Conservation (phyloP, 257 asterid genomes). For the Eustoma russellianum region DNA sequence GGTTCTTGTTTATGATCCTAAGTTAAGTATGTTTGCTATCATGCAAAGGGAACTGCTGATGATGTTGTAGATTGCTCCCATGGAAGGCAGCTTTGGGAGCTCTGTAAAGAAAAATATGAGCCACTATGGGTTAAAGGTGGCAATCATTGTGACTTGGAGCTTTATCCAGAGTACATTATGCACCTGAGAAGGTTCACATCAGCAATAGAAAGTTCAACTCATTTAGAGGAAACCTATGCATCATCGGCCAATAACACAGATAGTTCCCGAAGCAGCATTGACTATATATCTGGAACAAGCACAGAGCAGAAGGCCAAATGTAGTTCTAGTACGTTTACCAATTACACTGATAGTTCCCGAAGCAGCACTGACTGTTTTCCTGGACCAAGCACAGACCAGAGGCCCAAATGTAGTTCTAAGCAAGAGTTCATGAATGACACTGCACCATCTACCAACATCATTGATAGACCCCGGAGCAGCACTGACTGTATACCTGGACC, state of each 20-base stretch:
- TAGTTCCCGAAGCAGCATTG: slow-evolving; percentile 52
- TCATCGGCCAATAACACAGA: slow-evolving; percentile 35
- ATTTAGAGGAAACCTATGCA: slow-evolving; percentile 29
- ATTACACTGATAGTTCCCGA: slow-evolving; percentile 39
- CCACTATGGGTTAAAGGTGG: slow-evolving; percentile 93
- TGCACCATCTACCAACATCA: too few relatives aligned
- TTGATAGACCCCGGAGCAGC: slow-evolving; percentile 35
- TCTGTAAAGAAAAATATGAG: slow-evolving; percentile 81
- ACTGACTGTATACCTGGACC: slow-evolving; percentile 65
- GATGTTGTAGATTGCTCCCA: slow-evolving; percentile 91
- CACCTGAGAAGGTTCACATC: slow-evolving; percentile 78
- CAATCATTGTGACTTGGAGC: slow-evolving; percentile 92
- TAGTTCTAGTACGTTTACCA: slow-evolving; percentile 19
- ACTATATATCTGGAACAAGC: slow-evolving; percentile 67
- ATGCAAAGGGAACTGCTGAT: slow-evolving; percentile 77
- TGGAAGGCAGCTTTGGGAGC: slow-evolving; percentile 90
- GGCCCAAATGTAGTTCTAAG: too few relatives aligned
- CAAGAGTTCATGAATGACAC: too few relatives aligned
- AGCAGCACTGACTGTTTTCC: slow-evolving; percentile 70
- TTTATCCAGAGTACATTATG: slow-evolving; percentile 79
- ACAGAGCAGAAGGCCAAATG: background rate
- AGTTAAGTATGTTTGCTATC: slow-evolving; percentile 4
- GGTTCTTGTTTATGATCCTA: background rate
- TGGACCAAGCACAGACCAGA: slow-evolving; percentile 47
- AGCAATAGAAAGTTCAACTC: slow-evolving; percentile 70